Evolutionary conservation across 176 grass and related monocot genomes (phyloP), one percentile per base, ranked within the genome.

Genomic region (Musa acuminata): DNA sequence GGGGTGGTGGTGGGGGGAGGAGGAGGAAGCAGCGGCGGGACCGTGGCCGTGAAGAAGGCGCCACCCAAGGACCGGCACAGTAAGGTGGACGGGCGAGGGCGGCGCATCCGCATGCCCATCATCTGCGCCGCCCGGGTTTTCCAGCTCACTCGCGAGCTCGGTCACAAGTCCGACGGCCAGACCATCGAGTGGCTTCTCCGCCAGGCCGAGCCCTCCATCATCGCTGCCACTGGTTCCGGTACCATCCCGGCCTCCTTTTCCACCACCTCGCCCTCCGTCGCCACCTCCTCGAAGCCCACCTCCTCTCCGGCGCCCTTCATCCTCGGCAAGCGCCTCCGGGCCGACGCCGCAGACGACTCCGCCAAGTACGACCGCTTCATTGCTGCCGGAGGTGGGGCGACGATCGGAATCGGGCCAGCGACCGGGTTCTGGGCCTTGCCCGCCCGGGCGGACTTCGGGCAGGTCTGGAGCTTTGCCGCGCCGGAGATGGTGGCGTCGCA

Each of bases 171-270:
- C 60, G 75, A 77, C 43, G 75, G 75, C 3, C 75, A 77, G 59
- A 77, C 75, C 60, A 77, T 77, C 58, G 75, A 77, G 58, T 77
- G 75, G 75, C 75, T 77, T 19, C 75, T 77, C 60, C 75, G 75
- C 60, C 75, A 77, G 48, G 75, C 75, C 49, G 75, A 77, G 12
- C 75, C 75, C 5, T 77, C 75, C 60, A 77, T 77, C 75, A 77
- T 77, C 75, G 75, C 75, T 11, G 75, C 75, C 43, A 77, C 75
- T 0, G 75, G 75, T 49, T 25, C 75, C 48, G 75, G 75, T 11
- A 77, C 75, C 59, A 77, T 60, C 5, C 75, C 75, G 2, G 75
- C 75, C 1, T 62, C 26, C 75, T 77, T 77, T 22, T 64, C 75
- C 75, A 64, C 75, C 2, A 11, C 43, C 1, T 50, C 75, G 21